Percentiles rank a stretch among this genome's conserved stretches.
These are phyloP conservation scores for Botrytis aclada DNA, from an alignment of 2,329 filamentous ascomycete genomes.

Conservation along the genomic window DNA sequence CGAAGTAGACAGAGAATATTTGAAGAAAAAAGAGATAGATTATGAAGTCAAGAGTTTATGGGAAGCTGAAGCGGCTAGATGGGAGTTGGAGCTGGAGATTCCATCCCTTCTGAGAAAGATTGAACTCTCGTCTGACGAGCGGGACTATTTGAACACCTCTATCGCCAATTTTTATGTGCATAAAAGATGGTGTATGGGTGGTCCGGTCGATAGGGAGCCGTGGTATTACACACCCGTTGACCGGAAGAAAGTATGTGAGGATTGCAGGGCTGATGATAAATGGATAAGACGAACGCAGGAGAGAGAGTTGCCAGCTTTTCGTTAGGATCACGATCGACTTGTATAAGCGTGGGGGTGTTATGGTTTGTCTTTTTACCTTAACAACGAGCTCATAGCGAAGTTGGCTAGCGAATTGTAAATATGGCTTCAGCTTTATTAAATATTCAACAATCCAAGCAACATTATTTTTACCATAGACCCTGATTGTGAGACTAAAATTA, in stretches of 20 bases:
- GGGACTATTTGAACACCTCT: not conserved
- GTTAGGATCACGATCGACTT: not conserved
- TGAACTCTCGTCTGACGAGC: not conserved
- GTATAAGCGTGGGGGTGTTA: not conserved
- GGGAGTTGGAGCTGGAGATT: not conserved
- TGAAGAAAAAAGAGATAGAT: not conserved
- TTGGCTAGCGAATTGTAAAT: not conserved
- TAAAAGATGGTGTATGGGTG: not conserved
- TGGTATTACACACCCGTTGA: not conserved
- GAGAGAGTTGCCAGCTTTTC: not conserved
- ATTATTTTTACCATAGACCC: rapidly evolving
- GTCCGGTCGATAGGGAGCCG: not conserved
- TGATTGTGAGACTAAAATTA: not conserved
- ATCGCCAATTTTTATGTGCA: not conserved
- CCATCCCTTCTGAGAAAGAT: not conserved
- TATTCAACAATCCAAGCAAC: not conserved
- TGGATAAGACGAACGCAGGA: not conserved
- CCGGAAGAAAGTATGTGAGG: not conserved
- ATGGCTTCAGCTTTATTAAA: not conserved
- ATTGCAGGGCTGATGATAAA: not conserved
- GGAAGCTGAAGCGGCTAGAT: not conserved
- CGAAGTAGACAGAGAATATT: not conserved
- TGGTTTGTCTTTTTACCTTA: not conserved
- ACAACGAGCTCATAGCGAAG: not conserved
- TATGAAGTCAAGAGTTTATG: not conserved